phyloP scores from a whole-genome alignment of 2,329 filamentous ascomycete genomes.

The Aspergillus quadrilineatus region DNA sequence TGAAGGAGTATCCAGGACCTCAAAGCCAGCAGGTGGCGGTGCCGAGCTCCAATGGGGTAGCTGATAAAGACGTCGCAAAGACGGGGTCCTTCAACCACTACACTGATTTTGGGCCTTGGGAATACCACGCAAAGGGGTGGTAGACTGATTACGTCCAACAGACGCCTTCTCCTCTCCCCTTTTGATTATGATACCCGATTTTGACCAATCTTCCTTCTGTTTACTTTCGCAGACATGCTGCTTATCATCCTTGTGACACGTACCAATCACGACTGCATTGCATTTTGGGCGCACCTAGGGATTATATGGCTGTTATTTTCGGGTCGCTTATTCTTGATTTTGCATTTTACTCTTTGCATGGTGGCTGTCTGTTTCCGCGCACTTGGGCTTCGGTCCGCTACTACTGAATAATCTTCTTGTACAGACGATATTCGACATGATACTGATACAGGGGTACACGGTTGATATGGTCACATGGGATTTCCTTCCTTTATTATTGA shows the following conservation, averaged over 20 bases:
- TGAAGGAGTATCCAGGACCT: slow-evolving; percentile 74
- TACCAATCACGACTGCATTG: slow-evolving; percentile 41
- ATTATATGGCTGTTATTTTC: slow-evolving; percentile 25
- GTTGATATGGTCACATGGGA: slow-evolving; percentile 23
- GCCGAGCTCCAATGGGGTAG: slow-evolving; percentile 20
- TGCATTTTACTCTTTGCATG: slow-evolving; percentile 25
- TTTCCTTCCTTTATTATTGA: slow-evolving; percentile 14
- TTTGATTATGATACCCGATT: slow-evolving; percentile 26
- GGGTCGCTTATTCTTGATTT: slow-evolving; percentile 27
- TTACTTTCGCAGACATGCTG: slow-evolving; percentile 16
- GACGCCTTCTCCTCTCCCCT: slow-evolving; percentile 12
- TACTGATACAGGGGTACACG: slow-evolving; percentile 10
- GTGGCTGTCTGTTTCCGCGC: slow-evolving; percentile 30
- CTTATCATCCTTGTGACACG: slow-evolving; percentile 32
- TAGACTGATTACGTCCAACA: slow-evolving; percentile 41
- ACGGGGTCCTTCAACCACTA: slow-evolving; percentile 81
- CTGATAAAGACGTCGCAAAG: slow-evolving; percentile 59
- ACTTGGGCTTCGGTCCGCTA: slow-evolving; percentile 14
- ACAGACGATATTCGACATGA: slow-evolving; percentile 28
- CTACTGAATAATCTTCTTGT: slow-evolving; percentile 34
- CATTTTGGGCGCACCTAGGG: slow-evolving; percentile 38
- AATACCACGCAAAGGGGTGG: slow-evolving; percentile 86
- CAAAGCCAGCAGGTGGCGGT: slow-evolving; percentile 52
- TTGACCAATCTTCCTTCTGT: slow-evolving; percentile 16
- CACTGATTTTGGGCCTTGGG: slow-evolving; percentile 76